Percentiles rank a stretch among this genome's conserved stretches.
phyloP scores from a whole-genome alignment of 129 eudicot species.

The Saposhnikovia divaricata region DNA sequence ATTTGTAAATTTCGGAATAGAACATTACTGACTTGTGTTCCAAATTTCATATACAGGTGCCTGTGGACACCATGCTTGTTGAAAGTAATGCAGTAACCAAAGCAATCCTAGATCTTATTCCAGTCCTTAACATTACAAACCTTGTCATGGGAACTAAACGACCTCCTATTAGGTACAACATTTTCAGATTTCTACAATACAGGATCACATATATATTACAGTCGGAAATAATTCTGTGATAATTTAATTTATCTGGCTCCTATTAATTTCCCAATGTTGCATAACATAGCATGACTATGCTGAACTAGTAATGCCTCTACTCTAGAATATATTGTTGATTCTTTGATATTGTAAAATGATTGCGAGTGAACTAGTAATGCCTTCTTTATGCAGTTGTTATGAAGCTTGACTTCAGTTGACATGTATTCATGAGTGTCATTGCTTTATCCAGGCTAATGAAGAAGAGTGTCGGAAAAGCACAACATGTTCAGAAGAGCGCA shows the following conservation, averaged over 20 bases:
- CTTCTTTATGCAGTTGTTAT: not conserved
- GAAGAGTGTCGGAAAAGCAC: constrained; percentile 58
- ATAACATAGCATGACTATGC: not conserved
- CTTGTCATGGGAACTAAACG: constrained; percentile 74
- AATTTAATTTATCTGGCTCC: not conserved
- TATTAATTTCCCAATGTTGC: not conserved
- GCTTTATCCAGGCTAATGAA: constrained; percentile 37
- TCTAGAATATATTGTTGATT: not conserved
- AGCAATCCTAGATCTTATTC: constrained; percentile 67
- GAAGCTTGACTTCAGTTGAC: not conserved
- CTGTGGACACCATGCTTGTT: constrained; percentile 77
- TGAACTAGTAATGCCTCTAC: not conserved
- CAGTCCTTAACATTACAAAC: constrained; percentile 55
- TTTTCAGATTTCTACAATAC: not conserved
- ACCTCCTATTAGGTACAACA: constrained; percentile 45
- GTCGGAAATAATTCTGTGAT: not conserved
- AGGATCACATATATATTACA: too few relatives aligned
- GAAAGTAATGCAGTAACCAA: constrained; percentile 69
- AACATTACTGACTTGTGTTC: not conserved
- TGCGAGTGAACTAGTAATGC: not conserved
- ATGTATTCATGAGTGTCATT: not conserved
- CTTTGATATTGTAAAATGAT: not conserved
- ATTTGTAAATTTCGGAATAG: not conserved
- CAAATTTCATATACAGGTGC: constrained; percentile 30
- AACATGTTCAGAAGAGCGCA: constrained; percentile 51